Conservation (phyloP, 257 asterid species). For the Gentiana dahurica region DNA sequence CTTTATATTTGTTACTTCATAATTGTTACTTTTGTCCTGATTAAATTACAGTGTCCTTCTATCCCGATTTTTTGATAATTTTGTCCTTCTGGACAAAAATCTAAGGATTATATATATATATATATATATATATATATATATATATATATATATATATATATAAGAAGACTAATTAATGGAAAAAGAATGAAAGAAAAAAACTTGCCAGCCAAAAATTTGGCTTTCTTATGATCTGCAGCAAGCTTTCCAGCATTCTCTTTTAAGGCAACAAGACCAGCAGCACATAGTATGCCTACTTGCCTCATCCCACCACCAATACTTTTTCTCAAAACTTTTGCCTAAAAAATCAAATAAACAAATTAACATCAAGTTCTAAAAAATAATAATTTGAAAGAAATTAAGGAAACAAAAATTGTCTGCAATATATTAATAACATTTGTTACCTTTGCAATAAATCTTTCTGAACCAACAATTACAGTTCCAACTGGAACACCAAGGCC, state of each 20-base stretch:
- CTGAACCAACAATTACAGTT: slow-evolving; percentile 78
- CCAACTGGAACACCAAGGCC: slow-evolving; percentile 99
- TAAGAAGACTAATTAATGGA: neutral
- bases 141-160: neutral
- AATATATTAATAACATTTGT: neutral
- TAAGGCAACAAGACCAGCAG: slow-evolving; percentile 79
- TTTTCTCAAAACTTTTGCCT: slow-evolving; percentile 90
- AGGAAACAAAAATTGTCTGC: neutral
- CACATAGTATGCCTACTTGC: slow-evolving; percentile 85
- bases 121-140: neutral
- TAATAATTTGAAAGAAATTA: too few species aligned
- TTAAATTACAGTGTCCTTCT: too few species aligned
- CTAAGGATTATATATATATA: neutral
- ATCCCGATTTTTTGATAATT: too few species aligned
- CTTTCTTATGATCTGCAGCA: slow-evolving; percentile 73
- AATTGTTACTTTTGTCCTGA: too few species aligned
- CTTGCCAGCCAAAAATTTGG: slow-evolving; percentile 73
- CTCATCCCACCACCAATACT: slow-evolving; percentile 97
- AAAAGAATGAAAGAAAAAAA: neutral
- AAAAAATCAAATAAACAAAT: slow-evolving; percentile 8
- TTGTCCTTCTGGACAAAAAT: too few species aligned
- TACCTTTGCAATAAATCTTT: slow-evolving; percentile 70
- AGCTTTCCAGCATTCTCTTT: slow-evolving; percentile 72
- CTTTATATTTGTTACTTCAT: too few species aligned
- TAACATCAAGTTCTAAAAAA: neutral